Evolutionary conservation across 345 rosid genomes (phyloP).

Genomic region (Eucalyptus cladocalyx): DNA sequence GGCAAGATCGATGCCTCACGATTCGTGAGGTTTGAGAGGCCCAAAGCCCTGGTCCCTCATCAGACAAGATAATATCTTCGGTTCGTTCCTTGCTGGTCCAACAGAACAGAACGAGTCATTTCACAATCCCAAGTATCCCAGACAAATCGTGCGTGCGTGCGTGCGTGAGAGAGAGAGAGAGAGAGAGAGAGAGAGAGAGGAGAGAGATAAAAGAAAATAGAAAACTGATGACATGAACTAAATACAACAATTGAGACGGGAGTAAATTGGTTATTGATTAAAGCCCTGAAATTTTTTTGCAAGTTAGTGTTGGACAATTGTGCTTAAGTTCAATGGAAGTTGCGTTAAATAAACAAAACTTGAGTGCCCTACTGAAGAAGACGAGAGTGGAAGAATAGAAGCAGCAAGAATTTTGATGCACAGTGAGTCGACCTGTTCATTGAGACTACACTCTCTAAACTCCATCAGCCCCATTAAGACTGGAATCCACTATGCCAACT

Average conservation of each 20-base stretch:
- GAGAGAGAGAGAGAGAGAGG: not conserved
- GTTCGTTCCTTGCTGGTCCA: not conserved
- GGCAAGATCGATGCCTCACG: not conserved
- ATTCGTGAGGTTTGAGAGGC: not conserved
- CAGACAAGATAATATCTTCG: not conserved
- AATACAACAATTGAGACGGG: not conserved
- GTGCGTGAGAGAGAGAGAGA: not conserved
- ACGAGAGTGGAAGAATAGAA: not conserved
- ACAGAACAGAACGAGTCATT: not conserved
- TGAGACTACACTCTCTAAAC: not conserved
- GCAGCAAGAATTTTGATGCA: not conserved
- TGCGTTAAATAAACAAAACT: not conserved
- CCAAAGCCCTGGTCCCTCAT: not conserved
- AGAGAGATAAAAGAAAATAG: not conserved
- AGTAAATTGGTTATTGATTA: not conserved
- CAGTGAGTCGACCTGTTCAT: not conserved
- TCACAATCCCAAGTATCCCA: not conserved
- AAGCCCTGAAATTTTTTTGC: not conserved
- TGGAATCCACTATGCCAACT: not conserved
- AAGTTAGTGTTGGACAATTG: not conserved
- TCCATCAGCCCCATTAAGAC: not conserved
- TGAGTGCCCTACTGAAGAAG: not conserved
- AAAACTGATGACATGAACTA: not conserved
- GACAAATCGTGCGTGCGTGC: not conserved
- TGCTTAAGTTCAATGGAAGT: not conserved